Percentiles rank a stretch among this genome's conserved stretches.
Conservation (phyloP, 129 eudicot species). For the Tagetes patula region DNA sequence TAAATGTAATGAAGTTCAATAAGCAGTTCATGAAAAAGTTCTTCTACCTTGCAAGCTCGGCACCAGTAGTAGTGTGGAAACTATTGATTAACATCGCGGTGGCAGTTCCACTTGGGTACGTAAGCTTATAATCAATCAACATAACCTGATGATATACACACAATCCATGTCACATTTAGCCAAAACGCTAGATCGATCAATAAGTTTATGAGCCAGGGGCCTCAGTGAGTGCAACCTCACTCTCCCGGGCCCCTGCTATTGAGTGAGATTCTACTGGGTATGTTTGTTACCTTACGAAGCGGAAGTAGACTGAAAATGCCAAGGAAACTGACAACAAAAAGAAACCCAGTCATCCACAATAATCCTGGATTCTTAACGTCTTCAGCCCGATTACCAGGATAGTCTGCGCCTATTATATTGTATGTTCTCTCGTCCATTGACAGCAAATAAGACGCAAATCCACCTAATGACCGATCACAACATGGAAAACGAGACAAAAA, state of each 20-base stretch:
- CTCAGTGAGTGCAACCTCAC: too few species aligned
- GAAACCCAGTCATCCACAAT: conserved; percentile 52
- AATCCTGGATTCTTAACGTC: conserved; percentile 51
- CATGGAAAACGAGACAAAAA: not conserved
- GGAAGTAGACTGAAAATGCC: conserved; percentile 60
- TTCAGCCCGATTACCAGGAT: conserved; percentile 34
- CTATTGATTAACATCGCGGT: conserved; percentile 62
- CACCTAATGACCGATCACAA: conserved; percentile 18
- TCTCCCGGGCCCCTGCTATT: too few species aligned
- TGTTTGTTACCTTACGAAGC: conserved; percentile 41
- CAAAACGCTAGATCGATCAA: not conserved
- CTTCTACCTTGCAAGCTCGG: conserved; percentile 54
- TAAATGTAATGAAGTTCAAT: not conserved
- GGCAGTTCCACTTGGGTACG: conserved; percentile 68
- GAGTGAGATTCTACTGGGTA: not conserved
- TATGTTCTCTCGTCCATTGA: conserved; percentile 4
- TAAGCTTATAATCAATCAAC: conserved; percentile 54
- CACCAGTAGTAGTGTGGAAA: conserved; percentile 59
- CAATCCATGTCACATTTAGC: not conserved
- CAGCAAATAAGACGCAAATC: conserved; percentile 2
- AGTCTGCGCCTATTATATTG: conserved; percentile 1
- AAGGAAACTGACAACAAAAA: conserved; percentile 53
- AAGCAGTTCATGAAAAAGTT: not conserved
- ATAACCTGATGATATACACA: conserved; percentile 36
- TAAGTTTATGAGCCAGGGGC: too few species aligned